phyloP scores from a whole-genome alignment of 1,139 yeast species.

The Taphrina flavorubra region DNA sequence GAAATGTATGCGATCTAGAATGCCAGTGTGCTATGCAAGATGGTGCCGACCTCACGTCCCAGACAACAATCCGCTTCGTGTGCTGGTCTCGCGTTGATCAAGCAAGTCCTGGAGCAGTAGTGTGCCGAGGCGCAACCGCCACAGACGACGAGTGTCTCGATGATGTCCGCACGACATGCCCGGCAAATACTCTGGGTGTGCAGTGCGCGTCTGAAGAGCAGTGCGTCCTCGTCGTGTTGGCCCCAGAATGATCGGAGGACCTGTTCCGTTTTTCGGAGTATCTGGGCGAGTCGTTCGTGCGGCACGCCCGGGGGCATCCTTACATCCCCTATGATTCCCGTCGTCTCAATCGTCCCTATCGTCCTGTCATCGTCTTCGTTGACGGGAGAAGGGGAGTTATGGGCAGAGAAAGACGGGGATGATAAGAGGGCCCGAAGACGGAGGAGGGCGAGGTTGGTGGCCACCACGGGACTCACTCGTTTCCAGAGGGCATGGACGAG shows the following conservation, averaged over 20 bases:
- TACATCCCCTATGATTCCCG: neutral
- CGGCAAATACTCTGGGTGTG: neutral
- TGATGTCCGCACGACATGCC: neutral
- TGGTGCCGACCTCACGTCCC: slow-evolving; percentile 14
- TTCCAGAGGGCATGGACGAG: slow-evolving; percentile 1
- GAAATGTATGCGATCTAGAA: neutral
- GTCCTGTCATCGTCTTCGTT: neutral
- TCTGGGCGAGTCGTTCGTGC: neutral
- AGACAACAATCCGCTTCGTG: slow-evolving; percentile 7
- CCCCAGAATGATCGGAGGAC: slow-evolving; percentile 28
- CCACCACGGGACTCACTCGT: slow-evolving; percentile 25
- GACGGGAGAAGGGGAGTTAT: no score
- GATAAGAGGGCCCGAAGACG: slow-evolving; percentile 9
- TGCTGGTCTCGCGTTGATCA: neutral
- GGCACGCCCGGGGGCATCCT: slow-evolving; percentile 28
- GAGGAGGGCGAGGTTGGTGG: slow-evolving; percentile 36
- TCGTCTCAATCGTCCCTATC: neutral
- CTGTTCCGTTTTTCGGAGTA: neutral
- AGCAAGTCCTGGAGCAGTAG: slow-evolving; percentile 29
- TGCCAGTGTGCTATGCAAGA: slow-evolving; percentile 22
- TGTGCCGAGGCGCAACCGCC: slow-evolving; percentile 22
- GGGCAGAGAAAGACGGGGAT: no score
- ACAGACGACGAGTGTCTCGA: slow-evolving; percentile 10
- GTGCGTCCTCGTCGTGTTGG: slow-evolving; percentile 25
- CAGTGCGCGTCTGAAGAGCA: slow-evolving; percentile 15